A percentile compares a stretch with the other conserved stretches of the same genome.
Evolutionary conservation across 768 basidiomycete genomes (phyloP).

Genomic region (Tylopilus vinaceipallidus): DNA sequence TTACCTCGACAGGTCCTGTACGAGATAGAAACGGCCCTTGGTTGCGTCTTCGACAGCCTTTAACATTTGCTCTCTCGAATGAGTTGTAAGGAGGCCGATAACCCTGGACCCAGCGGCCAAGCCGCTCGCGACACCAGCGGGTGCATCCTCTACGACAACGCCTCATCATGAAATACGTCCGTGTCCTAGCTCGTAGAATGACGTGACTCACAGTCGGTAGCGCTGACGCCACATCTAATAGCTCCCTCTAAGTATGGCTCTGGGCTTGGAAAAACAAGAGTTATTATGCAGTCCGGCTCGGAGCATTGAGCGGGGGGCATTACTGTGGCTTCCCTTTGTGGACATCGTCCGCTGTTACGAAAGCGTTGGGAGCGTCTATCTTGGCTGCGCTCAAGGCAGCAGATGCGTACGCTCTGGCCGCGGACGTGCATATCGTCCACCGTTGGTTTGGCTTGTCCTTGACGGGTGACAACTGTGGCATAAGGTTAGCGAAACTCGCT

Average conservation of each 20-base stretch:
- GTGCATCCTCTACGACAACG: constrained; percentile 91
- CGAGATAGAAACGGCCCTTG: constrained; percentile 46
- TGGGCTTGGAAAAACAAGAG: constrained; percentile 51
- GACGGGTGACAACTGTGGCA: constrained; percentile 26
- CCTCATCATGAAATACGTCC: constrained; percentile 39
- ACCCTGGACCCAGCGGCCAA: constrained; percentile 81
- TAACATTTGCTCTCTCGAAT: constrained; percentile 65
- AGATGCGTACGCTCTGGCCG: constrained; percentile 72
- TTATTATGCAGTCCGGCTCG: constrained; percentile 3
- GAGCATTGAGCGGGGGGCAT: constrained; percentile 11
- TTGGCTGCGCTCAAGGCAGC: constrained; percentile 66
- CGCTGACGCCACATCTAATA: constrained; percentile 59
- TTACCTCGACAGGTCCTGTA: constrained; percentile 72
- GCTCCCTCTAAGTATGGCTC: constrained; percentile 93
- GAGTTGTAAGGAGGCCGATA: constrained; percentile 80
- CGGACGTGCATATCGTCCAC: constrained; percentile 90
- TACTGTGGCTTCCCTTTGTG: constrained; percentile 76
- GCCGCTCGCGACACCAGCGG: constrained; percentile 79
- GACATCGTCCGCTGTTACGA: constrained; percentile 86
- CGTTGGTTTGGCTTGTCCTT: constrained; percentile 49
- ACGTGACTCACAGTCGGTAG: constrained; percentile 30
- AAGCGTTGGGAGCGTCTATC: constrained; percentile 67
- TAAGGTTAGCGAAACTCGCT: constrained; percentile 7
- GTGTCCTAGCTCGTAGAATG: background rate
- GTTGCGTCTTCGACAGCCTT: constrained; percentile 50